A percentile compares a stretch with the other conserved stretches of the same genome.
phyloP scores from a whole-genome alignment of 2,329 filamentous ascomycete genomes.

The Helminthosporium solani region DNA sequence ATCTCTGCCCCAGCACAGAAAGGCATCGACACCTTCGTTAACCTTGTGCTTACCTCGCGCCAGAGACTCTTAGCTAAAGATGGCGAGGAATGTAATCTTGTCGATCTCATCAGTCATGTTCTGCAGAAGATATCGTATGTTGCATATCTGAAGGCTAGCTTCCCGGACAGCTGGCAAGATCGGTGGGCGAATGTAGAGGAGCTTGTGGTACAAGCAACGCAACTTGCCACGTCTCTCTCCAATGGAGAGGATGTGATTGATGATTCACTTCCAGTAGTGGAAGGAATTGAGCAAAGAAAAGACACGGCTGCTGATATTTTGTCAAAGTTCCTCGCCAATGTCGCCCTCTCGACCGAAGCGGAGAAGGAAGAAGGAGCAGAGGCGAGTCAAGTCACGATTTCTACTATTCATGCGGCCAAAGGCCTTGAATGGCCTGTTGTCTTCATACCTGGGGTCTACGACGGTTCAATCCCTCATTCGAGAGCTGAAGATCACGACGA shows the following conservation, averaged over 20 bases:
- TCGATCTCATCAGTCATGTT: slow-evolving; percentile 57
- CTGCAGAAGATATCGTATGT: slow-evolving; percentile 69
- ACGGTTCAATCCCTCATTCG: slow-evolving; percentile 87
- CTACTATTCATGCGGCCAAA: slow-evolving; percentile 94
- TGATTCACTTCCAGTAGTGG: slow-evolving; percentile 63
- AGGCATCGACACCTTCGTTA: slow-evolving; percentile 59
- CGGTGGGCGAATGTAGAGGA: slow-evolving; percentile 90
- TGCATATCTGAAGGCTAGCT: slow-evolving; percentile 69
- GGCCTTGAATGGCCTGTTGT: slow-evolving; percentile 95
- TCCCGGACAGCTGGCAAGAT: slow-evolving; percentile 64
- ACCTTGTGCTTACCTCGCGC: slow-evolving; percentile 59
- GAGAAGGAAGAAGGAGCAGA: slow-evolving; percentile 62
- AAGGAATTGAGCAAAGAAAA: slow-evolving; percentile 65
- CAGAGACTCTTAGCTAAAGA: slow-evolving; percentile 55
- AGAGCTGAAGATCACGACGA: slow-evolving; percentile 83
- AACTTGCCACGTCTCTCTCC: slow-evolving; percentile 59
- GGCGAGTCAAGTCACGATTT: slow-evolving; percentile 74
- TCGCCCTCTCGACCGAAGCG: slow-evolving; percentile 79
- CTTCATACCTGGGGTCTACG: slow-evolving; percentile 86
- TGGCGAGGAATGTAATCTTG: slow-evolving; percentile 40
- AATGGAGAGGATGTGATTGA: slow-evolving; percentile 44
- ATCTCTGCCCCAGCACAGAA: slow-evolving; percentile 57
- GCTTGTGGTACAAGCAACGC: slow-evolving; percentile 74
- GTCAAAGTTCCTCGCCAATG: slow-evolving; percentile 82
- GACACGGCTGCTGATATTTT: slow-evolving; percentile 63